Evolutionary conservation across 108 stramenopile genomes (phyloP).

Genomic region (Chaetoceros muelleri): DNA sequence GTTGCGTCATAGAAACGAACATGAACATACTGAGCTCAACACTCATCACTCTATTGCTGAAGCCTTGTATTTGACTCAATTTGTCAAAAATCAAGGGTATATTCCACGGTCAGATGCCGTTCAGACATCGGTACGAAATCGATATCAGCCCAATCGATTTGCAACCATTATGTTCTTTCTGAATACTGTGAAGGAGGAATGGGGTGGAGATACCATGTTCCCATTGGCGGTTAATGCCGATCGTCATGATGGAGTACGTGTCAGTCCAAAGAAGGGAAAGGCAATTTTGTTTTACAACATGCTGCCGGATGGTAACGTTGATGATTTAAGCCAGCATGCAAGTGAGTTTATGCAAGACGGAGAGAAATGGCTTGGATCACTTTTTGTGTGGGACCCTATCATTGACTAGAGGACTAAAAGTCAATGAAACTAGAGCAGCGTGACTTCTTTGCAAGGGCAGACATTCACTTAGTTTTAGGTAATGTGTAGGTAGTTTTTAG

Average conservation of each 20-base stretch:
- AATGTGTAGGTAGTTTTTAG: no score
- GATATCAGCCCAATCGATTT: conserved; percentile 74
- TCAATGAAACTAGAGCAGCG: no score
- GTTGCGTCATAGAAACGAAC: conserved; percentile 30
- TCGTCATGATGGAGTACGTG: conserved; percentile 62
- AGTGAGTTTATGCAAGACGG: conserved; percentile 53
- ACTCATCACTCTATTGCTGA: conserved; percentile 76
- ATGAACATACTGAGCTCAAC: conserved; percentile 10
- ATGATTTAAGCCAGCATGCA: conserved; percentile 81
- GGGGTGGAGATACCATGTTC: conserved; percentile 79
- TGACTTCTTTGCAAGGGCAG: no score
- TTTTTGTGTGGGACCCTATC: background rate
- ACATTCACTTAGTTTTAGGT: no score
- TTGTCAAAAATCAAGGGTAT: conserved; percentile 64
- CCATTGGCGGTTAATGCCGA: conserved; percentile 67
- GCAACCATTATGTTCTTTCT: conserved; percentile 81
- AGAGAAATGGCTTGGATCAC: conserved; percentile 25
- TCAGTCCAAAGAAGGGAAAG: conserved; percentile 58
- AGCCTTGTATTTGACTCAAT: conserved; percentile 80
- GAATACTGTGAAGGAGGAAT: conserved; percentile 24
- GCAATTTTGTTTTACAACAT: conserved; percentile 85
- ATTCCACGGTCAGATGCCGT: conserved; percentile 85
- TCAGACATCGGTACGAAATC: conserved; percentile 51
- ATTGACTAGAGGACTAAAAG: background rate
- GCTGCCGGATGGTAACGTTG: conserved; percentile 87